Evolutionary conservation across 495 filamentous ascomycete genomes (phyloP), one percentile per base, ranked within the genome.

Genomic region (Xylaria grammica): DNA sequence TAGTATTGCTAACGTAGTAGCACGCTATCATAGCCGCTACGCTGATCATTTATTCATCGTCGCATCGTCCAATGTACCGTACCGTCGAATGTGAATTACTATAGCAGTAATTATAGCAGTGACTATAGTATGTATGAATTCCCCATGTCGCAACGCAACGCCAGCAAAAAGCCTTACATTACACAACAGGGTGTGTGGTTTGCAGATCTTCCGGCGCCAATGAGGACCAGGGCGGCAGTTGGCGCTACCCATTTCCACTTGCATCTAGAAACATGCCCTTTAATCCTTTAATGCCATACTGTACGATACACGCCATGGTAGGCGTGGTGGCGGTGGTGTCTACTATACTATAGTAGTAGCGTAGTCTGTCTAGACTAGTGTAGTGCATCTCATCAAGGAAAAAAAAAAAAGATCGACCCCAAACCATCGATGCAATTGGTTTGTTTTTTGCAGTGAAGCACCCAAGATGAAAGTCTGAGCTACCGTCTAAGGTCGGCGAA

Each of bases 201-300:
- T 51, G 62, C 53, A 64, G 62, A 64, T 64, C 62, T 32, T 44
- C 42, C 11, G 20, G 45, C 32, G 52, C 22, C 13, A 63, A 51
- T 34, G 19, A 52, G 24, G 19, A 50, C 29, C 36, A 45, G 40
- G 30, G 52, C 61, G 61, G 58, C 46, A 61, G 58, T 61, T 61
- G 22, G 32, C 36, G 58, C 48, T 63, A 30, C n/a, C 42, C 52
- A 57, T 56, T 63, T 50, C 61, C 40, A n/a, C 49, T 54, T 62
- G 49, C 60, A 27, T 34, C 26, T 55, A 30, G 50, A 26, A 15
- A 22, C 15, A 42, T 42, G 17, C 54, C 54, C 27, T 44, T 26
- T 26, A 44, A 45, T 36, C 54, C 54, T n/a, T n/a, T n/a, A n/a
- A 58, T 45, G 32, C 32, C 32, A 13, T 22, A 26, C 10, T 19